phyloP scores from a whole-genome alignment of 2,329 filamentous ascomycete genomes.

The Anthostomella pinea region DNA sequence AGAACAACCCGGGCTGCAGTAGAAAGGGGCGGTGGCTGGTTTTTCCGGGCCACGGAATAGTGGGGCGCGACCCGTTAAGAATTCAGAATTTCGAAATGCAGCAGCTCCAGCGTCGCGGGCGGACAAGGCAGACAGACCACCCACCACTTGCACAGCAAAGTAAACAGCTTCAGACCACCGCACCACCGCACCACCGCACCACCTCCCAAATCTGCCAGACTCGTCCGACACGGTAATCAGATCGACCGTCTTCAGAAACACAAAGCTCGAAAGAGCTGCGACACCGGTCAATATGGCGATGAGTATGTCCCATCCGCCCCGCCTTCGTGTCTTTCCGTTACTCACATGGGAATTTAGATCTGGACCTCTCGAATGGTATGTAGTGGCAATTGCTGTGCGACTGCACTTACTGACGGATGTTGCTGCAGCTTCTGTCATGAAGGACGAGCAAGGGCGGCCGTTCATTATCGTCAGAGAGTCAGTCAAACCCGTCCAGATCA shows the following conservation, averaged over 20 bases:
- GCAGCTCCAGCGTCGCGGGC: slow-evolving; percentile 1
- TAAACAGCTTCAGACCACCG: slow-evolving; percentile 11
- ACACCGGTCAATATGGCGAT: slow-evolving; percentile 51
- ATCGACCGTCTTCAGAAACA: no score
- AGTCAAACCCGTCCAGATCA: slow-evolving; percentile 35
- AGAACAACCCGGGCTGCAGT: background rate
- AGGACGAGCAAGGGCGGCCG: slow-evolving; percentile 94
- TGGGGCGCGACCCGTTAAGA: slow-evolving; percentile 16
- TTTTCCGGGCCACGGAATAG: slow-evolving; percentile 17
- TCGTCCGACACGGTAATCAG: no score
- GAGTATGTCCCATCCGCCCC: slow-evolving; percentile 44
- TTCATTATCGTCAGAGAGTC: slow-evolving; percentile 99
- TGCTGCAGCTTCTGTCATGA: slow-evolving; percentile 67
- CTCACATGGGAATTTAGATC: slow-evolving; percentile 51
- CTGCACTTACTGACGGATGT: slow-evolving; percentile 16
- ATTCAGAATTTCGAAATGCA: slow-evolving; percentile 18
- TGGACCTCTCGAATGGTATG: slow-evolving; percentile 81
- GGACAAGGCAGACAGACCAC: slow-evolving; percentile 9
- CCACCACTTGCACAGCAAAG: no score
- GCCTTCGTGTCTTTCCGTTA: slow-evolving; percentile 18
- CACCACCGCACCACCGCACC: no score
- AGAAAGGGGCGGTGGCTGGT: slow-evolving; percentile 10
- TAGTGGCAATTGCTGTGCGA: slow-evolving; percentile 7
- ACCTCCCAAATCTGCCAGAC: no score
- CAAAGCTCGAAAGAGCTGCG: slow-evolving; percentile 31